Evolutionary conservation across 2,329 filamentous ascomycete species (phyloP), one percentile per base, ranked within the genome.

Genomic region (Pseudopithomyces maydicus): DNA sequence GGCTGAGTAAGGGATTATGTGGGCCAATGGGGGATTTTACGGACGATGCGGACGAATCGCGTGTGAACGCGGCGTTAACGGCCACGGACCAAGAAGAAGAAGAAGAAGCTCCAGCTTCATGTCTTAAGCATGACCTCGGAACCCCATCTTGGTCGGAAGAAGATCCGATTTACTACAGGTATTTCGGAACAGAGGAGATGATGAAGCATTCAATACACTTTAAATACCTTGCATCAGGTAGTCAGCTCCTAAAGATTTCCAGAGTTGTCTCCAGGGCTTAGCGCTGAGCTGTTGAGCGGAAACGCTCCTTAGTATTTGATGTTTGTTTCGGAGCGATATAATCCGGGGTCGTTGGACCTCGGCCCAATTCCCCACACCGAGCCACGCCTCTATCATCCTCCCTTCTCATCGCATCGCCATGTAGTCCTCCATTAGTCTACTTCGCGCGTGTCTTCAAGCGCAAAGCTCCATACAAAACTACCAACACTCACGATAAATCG

Each of bases 321-420:
- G 22, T 41, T 32, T n/a, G 7, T 7, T 44, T 35, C 49, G 38
- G 49, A 52, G 49, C 26, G 29, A 26, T 36, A 23, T 36, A 23
- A 36, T 52, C 49, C 19, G 38, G 49, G 41, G 38, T 41, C 17
- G 39, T 4, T 43, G 49, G 17, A 52, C 49, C 49, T 52, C 49
- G 49, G 49, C 14, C 32, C 49, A 52, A 23, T 32, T n/a, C 26
- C 49, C 49, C 26, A 35, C 23, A 23, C 49, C 38, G 48, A 44
- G 38, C 26, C 35, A 10, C 39, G 49, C 39, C 15, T 52, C 11
- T 19, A 22, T 35, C 43, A 33, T 44, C 49, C 48, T 43, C 41
- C 35, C 35, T 19, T 10, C 41, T 44, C 41, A 52, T 26, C n/a
- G 15, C 33, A 17, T 12, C 49, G n/a, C 39, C 26, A 44, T 52